phyloP scores from a whole-genome alignment of 2,329 filamentous ascomycete genomes.

The Exophiala calicioides region DNA sequence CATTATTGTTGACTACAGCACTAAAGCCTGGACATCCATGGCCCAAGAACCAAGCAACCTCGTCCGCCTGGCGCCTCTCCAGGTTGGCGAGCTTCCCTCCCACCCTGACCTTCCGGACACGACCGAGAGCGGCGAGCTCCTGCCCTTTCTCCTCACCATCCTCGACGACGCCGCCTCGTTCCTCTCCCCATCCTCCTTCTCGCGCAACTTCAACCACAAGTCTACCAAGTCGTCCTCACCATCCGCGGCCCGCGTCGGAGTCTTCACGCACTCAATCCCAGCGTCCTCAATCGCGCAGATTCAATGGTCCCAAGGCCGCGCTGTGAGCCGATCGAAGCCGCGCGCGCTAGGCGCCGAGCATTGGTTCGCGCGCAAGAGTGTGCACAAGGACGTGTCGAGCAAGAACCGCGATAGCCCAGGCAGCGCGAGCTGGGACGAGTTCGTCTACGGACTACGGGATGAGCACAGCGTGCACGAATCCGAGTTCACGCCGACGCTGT shows the following conservation, averaged over 20 bases:
- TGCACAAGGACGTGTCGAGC: constrained; percentile 34
- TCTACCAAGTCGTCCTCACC: constrained; percentile 27
- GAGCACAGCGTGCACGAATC: constrained; percentile 44
- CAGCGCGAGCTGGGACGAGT: constrained; percentile 42
- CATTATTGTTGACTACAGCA: neutral
- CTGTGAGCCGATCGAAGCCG: constrained; percentile 24
- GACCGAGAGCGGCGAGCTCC: constrained; percentile 16
- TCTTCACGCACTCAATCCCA: constrained; percentile 20
- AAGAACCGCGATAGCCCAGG: constrained; percentile 33
- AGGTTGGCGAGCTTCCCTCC: constrained; percentile 25
- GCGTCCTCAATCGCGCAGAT: constrained; percentile 20
- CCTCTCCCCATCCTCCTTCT: constrained; percentile 22
- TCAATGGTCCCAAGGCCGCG: too few relatives aligned
- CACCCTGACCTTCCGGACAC: constrained; percentile 23
- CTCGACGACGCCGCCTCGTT: constrained; percentile 30
- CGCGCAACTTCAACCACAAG: constrained; percentile 23
- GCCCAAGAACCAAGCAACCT: constrained; percentile 22
- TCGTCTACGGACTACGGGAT: constrained; percentile 39
- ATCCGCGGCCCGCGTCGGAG: constrained; percentile 27
- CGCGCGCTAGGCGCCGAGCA: constrained; percentile 33
- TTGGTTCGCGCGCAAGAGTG: constrained; percentile 45
- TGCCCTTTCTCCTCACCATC: constrained; percentile 24
- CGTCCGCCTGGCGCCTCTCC: constrained; percentile 28
- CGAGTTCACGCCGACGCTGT: constrained; percentile 43
- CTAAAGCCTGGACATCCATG: constrained; percentile 4